A percentile compares a stretch with the other conserved stretches of the same genome.
These are phyloP conservation scores for Fusarium sp. DNA, from an alignment of 2,329 filamentous ascomycete species.

Conservation along the genomic window DNA sequence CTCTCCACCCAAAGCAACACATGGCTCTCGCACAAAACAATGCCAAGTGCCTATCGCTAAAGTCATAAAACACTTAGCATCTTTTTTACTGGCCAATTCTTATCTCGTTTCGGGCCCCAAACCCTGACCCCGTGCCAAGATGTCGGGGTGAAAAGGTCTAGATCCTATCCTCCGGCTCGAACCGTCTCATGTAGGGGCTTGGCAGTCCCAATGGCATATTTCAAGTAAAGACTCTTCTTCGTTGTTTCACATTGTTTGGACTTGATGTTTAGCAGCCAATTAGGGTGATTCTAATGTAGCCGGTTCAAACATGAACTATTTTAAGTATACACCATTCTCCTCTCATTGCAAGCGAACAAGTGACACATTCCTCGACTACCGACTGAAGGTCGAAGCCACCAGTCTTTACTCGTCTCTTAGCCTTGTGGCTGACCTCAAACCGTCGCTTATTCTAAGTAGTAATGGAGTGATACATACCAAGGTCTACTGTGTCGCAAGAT, in stretches of 20 bases:
- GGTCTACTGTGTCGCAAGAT: neutral
- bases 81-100: neutral
- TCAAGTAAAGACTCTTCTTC: neutral
- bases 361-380: neutral
- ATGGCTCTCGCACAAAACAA: neutral
- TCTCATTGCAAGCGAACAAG: neutral
- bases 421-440: neutral
- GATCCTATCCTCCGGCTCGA: neutral
- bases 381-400: neutral
- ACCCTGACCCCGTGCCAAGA: slow-evolving; percentile 1
- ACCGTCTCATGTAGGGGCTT: neutral
- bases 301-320: neutral
- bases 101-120: neutral
- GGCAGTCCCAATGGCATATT: neutral
- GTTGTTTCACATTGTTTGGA: neutral
- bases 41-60: neutral
- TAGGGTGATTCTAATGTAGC: neutral
- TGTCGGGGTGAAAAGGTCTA: neutral
- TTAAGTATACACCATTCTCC: neutral
- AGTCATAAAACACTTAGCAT: neutral
- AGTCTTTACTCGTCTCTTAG: neutral
- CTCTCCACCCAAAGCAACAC: neutral
- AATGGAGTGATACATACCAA: neutral
- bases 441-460: neutral
- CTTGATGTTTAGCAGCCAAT: neutral